These are phyloP conservation scores for Tirmania nivea DNA, from an alignment of 495 filamentous ascomycete genomes.

Conservation along the genomic window DNA sequence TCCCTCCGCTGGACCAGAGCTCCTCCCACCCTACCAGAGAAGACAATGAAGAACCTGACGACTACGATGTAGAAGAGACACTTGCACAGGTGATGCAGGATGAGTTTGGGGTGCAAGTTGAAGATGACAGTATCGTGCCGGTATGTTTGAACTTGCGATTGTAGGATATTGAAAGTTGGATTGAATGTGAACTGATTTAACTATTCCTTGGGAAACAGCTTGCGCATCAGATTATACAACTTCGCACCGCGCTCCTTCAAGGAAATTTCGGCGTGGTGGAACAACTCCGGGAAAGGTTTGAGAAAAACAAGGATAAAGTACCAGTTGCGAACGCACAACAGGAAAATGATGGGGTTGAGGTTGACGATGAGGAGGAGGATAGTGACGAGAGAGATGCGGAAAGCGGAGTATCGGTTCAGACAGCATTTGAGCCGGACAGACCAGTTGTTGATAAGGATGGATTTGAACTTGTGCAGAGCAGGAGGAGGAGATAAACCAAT, in stretches of 20 bases:
- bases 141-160: constrained; percentile 3
- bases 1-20: constrained; percentile 32
- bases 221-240: constrained; percentile 45
- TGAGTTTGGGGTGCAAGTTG: constrained; percentile 79
- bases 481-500: constrained; percentile 15
- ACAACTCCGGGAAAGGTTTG: constrained; percentile 42
- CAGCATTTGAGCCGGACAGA: constrained; percentile 31
- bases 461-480: constrained; percentile 29
- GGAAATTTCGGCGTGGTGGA: constrained; percentile 50
- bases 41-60: constrained; percentile 38
- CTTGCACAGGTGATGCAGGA: constrained; percentile 80
- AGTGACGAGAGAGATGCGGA: constrained; percentile 41
- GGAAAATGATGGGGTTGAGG: constrained; percentile 30
- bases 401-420: constrained; percentile 33
- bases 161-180: neutral
- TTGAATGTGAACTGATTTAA: neutral
- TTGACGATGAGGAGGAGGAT: constrained; percentile 29
- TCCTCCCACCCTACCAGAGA: neutral
- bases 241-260: constrained; percentile 35
- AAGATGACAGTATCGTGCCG: constrained; percentile 62
- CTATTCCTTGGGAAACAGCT: constrained; percentile 20
- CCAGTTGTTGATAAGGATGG: constrained; percentile 73
- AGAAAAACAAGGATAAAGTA: neutral
- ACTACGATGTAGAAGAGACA: constrained; percentile 61
- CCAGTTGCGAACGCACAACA: constrained; percentile 9